phyloP scores from a whole-genome alignment of 805 yeast genomes.

The Spencermartinsiella europaea region DNA sequence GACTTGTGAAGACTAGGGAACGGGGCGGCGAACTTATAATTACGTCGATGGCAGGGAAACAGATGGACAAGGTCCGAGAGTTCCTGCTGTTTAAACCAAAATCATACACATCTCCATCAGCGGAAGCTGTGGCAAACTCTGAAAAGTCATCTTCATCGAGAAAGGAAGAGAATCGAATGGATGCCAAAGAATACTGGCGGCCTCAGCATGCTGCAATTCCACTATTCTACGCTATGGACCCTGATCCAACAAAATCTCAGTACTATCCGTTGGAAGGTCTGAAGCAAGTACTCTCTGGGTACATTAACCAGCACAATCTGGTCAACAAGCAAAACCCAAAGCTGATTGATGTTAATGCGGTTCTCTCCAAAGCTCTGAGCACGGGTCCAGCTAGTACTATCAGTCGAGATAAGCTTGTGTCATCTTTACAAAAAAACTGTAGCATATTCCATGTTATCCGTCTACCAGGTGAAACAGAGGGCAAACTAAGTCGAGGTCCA shows the following conservation, averaged over 20 bases:
- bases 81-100: conserved; percentile 61
- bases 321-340: conserved; percentile 50
- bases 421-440: conserved; percentile 39
- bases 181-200: conserved; percentile 24
- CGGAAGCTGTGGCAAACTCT: conserved; percentile 10
- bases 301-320: conserved; percentile 50
- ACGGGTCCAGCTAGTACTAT: conserved; percentile 24
- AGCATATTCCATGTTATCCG: conserved; percentile 42
- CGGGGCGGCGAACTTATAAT: conserved; percentile 76
- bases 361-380: conserved; percentile 42
- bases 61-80: conserved; percentile 45
- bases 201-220: conserved; percentile 26
- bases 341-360: conserved; percentile 50
- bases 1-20: conserved; percentile 67
- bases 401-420: conserved; percentile 35
- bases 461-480: conserved; percentile 41
- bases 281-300: conserved; percentile 46
- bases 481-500: conserved; percentile 52
- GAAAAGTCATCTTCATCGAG: neutral
- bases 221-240: conserved; percentile 18
- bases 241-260: conserved; percentile 6
- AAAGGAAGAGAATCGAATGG: conserved; percentile 14
- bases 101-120: conserved; percentile 10
- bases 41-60: conserved; percentile 42
- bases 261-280: conserved; percentile 54